Evolutionary conservation across 345 rosid species (phyloP).

Genomic region (Pseudoturritis turrita): DNA sequence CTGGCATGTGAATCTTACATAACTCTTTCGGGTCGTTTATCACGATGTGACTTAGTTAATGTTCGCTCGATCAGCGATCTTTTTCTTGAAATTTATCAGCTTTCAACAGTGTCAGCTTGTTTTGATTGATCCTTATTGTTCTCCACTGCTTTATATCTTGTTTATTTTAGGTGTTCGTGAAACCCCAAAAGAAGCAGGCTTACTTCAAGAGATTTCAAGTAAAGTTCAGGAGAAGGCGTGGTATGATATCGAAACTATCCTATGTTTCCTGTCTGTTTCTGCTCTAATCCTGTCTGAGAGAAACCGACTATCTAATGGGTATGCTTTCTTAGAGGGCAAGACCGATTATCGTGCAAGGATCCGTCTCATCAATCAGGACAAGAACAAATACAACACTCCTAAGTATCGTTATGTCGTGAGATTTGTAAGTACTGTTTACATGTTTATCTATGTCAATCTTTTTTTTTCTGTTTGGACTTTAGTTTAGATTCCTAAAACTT

Average conservation of each 20-base stretch:
- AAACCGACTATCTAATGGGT: neutral
- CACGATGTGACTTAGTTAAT: neutral
- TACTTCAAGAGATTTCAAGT: constrained; percentile 29
- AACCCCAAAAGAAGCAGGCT: constrained; percentile 14
- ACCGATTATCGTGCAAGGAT: constrained; percentile 84
- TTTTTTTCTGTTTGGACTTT: neutral
- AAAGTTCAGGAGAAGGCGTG: constrained; percentile 27
- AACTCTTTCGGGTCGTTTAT: no score
- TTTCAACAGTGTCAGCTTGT: neutral
- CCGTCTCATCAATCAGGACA: constrained; percentile 23
- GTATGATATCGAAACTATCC: neutral
- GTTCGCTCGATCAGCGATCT: neutral
- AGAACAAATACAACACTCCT: constrained; percentile 26
- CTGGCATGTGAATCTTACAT: neutral
- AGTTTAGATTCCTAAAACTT: neutral
- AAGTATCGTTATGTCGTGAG: constrained; percentile 58
- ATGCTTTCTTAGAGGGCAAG: constrained; percentile 52
- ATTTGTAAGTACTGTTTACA: constrained; percentile 20
- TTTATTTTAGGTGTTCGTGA: constrained; percentile 16
- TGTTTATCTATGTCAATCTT: neutral
- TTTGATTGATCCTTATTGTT: neutral
- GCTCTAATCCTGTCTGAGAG: neutral
- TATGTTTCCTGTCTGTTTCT: neutral
- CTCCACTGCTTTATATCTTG: no score
- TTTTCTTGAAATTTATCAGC: neutral